A percentile compares a stretch with the other conserved stretches of the same genome.
phyloP scores from a whole-genome alignment of 2,329 filamentous ascomycete genomes.

The Talaromyces piceae region DNA sequence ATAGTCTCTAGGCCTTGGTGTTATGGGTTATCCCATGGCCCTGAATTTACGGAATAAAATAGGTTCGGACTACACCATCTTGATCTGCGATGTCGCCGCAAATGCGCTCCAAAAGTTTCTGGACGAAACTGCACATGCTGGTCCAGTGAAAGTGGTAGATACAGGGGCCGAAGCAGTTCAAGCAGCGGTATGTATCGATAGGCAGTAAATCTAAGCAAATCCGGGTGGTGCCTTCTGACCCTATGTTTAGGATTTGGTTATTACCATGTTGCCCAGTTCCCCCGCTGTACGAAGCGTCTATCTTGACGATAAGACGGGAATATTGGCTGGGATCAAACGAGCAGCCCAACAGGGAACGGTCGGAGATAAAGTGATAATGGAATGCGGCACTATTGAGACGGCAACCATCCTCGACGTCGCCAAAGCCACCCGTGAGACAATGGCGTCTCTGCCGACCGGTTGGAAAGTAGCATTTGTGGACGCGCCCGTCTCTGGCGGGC shows the following conservation, averaged over 20 bases:
- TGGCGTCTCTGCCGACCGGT: constrained; percentile 20
- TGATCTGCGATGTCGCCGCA: constrained; percentile 33
- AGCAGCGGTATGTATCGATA: constrained; percentile 21
- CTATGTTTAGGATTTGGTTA: constrained; percentile 39
- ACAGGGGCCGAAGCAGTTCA: constrained; percentile 34
- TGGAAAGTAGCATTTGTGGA: constrained; percentile 36
- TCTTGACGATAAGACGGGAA: constrained; percentile 36
- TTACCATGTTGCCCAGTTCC: constrained; percentile 48
- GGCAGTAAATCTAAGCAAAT: not conserved
- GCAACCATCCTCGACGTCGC: constrained; percentile 41
- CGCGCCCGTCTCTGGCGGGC: constrained; percentile 45
- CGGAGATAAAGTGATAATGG: constrained; percentile 41
- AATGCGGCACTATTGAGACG: constrained; percentile 48
- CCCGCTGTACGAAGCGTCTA: constrained; percentile 44
- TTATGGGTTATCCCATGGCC: constrained; percentile 39
- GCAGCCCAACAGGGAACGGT: constrained; percentile 29
- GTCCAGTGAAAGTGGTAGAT: constrained; percentile 27
- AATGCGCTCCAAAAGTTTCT: constrained; percentile 32
- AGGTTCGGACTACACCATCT: constrained; percentile 21
- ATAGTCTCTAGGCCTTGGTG: constrained; percentile 25
- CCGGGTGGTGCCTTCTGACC: not conserved
- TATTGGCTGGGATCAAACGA: constrained; percentile 18
- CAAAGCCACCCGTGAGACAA: constrained; percentile 19
- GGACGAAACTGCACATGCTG: constrained; percentile 22
- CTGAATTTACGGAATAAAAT: constrained; percentile 34